Evolutionary conservation across 2,329 filamentous ascomycete species (phyloP), one percentile per base, ranked within the genome.

Genomic region (Clarireedia homoeocarpa): DNA sequence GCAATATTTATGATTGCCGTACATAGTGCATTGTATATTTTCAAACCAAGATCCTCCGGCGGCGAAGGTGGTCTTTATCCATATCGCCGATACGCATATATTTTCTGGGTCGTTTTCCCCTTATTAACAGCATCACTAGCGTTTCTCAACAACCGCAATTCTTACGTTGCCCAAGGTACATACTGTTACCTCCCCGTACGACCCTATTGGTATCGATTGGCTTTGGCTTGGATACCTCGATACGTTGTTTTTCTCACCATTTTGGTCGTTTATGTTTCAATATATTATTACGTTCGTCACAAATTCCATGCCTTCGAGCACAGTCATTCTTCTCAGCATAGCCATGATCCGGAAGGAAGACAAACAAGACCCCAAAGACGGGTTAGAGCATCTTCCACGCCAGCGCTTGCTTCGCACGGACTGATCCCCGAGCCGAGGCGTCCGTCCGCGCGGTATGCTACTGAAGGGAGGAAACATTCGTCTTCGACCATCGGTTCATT

Each of bases 11-110:
- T 89, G 56, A 89, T 92, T 64, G 84, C 87, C 17, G 66, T 89
- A 7, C 88, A 92, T 67, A 86, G 85, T 50, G 82, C 81, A 2
- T 71, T 90, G 10, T 88, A 86, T 69, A 85, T 92, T 52, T 84
- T 90, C 62, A 77, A 79, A 23, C 81, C 83, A 0, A 67, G 67
- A 42, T 64, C 68, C 24, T 66, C 69, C 1, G 71, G 72, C 14
- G 77, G 80, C 2, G 75, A 80, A 58, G 81, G 83, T 47, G 87
- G 87, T 0, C 75, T 92, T 0, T 88, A 88, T 66, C 82, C 81
- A 2, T 85, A 85, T 60, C 80, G 86, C 4, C 73, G 78, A 20
- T 72, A 74, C 24, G 81, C 87, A 5, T 86, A 85, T 61, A 65
- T 71, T 15, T 64, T 75, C 30, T 86, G 82, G 68, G 66, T 83